Evolutionary conservation across 495 filamentous ascomycete species (phyloP), one percentile per base, ranked within the genome.

Genomic region (Tuber aestivum): DNA sequence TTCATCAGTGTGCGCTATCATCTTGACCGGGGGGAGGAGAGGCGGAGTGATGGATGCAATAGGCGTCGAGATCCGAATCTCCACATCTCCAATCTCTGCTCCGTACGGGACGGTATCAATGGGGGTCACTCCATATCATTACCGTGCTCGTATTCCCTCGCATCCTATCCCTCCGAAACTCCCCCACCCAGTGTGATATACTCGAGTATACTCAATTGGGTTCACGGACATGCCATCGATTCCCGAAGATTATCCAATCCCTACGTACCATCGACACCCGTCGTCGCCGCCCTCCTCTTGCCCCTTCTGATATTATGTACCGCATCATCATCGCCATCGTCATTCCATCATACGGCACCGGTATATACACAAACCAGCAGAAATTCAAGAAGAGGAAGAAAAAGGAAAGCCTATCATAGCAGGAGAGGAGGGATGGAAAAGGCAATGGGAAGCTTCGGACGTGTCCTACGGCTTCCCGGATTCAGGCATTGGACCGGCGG

Each of bases 241-340:
- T 27, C 21, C 68, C 38, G 32, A 74, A 42, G 37, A 65, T 32
- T 50, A 69, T 42, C 75, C 65, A 78, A 48, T 78, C 69, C 38
- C 68, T 50, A 65, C 48, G 56, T 65, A 65, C 20, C 56, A 35
- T 35, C 56, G 6, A 16, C 56, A 65, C 27, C 27, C 14, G 27
- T 65, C 27, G 12, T 35, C 56, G 56, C 27, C 56, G 56, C 32
- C 8, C 3, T 35, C 8, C 3, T 35, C 35, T 61, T 18, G 32
- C 32, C 32, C 56, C 27, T 35, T 16, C 35, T 65, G 27, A 35
- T 65, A 35, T 35, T 27, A 8, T 35, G 56, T 20, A 35, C 56
- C 50, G 50, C 56, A 65, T 35, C 56, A 65, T 65, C 23, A 27
- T 16, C 14, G 32, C 32, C n/a, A 65, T 65, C 56, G 27, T 18